Conservation (phyloP, 2,329 filamentous ascomycete species). For the Cadophora gregata region DNA sequence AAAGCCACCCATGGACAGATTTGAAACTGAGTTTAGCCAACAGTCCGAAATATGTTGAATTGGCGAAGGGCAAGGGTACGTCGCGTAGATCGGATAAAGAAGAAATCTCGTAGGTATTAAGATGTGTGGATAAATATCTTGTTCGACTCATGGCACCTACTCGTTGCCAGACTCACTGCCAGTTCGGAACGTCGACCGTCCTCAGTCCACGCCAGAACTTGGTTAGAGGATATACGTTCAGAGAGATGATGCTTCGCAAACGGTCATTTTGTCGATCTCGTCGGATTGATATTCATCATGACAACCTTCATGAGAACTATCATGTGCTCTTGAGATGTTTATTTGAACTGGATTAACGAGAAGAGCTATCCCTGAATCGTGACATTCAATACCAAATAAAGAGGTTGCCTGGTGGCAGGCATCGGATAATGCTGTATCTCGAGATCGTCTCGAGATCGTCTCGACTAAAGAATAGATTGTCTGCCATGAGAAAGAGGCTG, state of each 20-base stretch:
- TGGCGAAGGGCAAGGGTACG: background rate
- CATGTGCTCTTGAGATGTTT: too few species aligned
- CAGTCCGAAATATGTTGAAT: conserved; percentile 3
- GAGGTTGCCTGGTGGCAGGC: too few species aligned
- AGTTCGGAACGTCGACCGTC: background rate
- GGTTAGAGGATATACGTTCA: background rate
- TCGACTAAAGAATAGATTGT: too few species aligned
- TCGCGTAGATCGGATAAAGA: conserved; percentile 1
- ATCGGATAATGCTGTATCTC: too few species aligned
- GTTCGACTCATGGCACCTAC: background rate
- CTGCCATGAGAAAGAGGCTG: too few species aligned
- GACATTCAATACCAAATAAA: too few species aligned
- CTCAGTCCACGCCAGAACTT: background rate
- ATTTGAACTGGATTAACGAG: too few species aligned
- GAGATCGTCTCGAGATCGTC: too few species aligned
- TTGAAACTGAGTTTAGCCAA: conserved; percentile 10
- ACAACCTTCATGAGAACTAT: too few species aligned
- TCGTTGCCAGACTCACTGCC: background rate
- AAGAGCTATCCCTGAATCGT: too few species aligned
- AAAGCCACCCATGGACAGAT: background rate
- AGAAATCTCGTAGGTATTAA: background rate
- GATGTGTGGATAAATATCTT: background rate
- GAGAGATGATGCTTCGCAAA: background rate
- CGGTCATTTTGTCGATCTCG: background rate
- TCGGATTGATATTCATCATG: too few species aligned